A percentile compares a stretch with the other conserved stretches of the same genome.
phyloP scores from a whole-genome alignment of 352 stramenopile species.

The Globisporangium lucens region DNA sequence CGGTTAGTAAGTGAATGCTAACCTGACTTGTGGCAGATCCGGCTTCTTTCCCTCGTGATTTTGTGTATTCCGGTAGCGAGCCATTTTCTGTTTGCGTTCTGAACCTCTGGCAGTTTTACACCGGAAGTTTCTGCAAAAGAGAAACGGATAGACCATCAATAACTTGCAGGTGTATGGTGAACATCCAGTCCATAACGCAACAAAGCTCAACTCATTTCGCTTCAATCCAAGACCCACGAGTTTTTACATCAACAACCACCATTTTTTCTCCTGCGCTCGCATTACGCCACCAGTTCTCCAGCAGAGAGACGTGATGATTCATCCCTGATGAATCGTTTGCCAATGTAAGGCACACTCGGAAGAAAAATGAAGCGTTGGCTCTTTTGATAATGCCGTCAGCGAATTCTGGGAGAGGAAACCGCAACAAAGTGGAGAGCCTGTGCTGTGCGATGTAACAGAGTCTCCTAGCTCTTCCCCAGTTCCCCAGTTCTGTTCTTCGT shows the following conservation, averaged over 20 bases:
- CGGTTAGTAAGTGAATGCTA: not conserved
- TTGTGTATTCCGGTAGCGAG: not conserved
- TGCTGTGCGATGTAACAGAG: not conserved
- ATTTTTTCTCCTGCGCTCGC: too few relatives aligned
- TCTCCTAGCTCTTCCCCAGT: not conserved
- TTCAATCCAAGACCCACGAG: not conserved
- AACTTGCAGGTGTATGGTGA: not conserved
- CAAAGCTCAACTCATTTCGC: not conserved
- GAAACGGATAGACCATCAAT: not conserved
- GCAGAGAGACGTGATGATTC: too few relatives aligned
- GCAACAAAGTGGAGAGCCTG: not conserved
- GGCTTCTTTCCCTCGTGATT: not conserved
- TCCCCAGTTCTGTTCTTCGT: too few relatives aligned
- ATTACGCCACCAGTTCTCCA: not conserved
- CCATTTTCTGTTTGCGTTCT: not conserved
- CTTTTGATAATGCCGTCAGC: not conserved
- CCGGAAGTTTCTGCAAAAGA: not conserved
- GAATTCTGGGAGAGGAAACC: too few relatives aligned
- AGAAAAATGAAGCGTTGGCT: not conserved
- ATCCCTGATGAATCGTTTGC: too few relatives aligned
- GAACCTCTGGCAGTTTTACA: slow-evolving; percentile 1
- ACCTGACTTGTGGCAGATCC: not conserved
- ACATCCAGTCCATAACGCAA: not conserved
- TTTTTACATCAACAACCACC: not conserved
- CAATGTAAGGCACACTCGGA: not conserved